Evolutionary conservation across 345 rosid species (phyloP), one percentile per base, ranked within the genome.

Genomic region (Brassica napus): DNA sequence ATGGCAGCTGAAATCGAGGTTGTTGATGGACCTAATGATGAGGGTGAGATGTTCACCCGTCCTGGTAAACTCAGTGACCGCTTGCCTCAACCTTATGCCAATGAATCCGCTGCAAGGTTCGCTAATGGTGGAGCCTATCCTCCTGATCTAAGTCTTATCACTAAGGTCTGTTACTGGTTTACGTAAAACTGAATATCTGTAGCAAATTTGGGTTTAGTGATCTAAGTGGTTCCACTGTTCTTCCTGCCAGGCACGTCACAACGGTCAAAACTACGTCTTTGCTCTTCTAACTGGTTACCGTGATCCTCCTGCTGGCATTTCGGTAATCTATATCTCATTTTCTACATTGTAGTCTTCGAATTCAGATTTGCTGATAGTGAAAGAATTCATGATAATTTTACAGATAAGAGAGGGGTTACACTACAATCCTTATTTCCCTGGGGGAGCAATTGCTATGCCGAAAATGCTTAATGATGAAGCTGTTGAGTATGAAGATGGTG

Each of bases 51-150:
- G 99, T 96, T 89, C 81, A 87, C 94, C 4, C 97, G 99, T 74
- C 97, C 99, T 73, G 98, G 99, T 74, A 93, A 93, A 85, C 97
- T 96, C 79, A 92, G 98, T 68, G 99, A 93, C 86, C 98, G 97
- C 35, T 85, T 93, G 69, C 97, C 99, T 74, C 85, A 88, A 83
- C 98, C 99, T 55, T 96, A 96, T 79, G 14, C 92, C 0, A 96
- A 96, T 77, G 99, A 96, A 81, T 81, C 83, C 82, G 99, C 99
- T 9, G 99, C 99, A 77, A 92, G 97, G 86, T 96, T 93, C 86
- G 99, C 99, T 39, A 96, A 96, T 89, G 99, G 99, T 80, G 99
- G 99, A 80, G 99, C 99, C 3, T 93, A 96, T 87, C 99, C 99
- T 74, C 98, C 99, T 69, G 99, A 96, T 91, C 84, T 96, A 52